phyloP scores from a whole-genome alignment of 352 stramenopile species.

The Globisporangium echinulatum region DNA sequence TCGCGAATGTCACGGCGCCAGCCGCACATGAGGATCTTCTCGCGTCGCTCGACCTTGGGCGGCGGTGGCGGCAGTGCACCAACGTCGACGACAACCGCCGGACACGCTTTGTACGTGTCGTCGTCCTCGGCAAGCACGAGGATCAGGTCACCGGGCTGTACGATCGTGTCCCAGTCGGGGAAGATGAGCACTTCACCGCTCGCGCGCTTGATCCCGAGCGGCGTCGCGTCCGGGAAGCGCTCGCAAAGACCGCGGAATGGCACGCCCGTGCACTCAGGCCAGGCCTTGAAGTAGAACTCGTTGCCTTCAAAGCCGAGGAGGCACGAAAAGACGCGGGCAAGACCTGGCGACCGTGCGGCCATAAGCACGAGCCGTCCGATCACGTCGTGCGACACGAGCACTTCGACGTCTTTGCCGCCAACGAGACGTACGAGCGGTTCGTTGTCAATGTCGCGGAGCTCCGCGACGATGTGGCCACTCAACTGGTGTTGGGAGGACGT shows the following conservation, averaged over 20 bases:
- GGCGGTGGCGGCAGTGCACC: slow-evolving; percentile 22
- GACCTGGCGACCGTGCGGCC: slow-evolving; percentile 70
- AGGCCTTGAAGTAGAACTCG: slow-evolving; percentile 88
- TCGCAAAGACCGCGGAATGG: slow-evolving; percentile 59
- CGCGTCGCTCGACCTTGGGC: slow-evolving; percentile 20
- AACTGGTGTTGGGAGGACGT: slow-evolving; percentile 17
- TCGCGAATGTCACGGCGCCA: slow-evolving; percentile 88
- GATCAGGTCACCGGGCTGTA: slow-evolving; percentile 60
- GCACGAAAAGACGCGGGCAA: slow-evolving; percentile 60
- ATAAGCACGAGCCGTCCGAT: slow-evolving; percentile 85
- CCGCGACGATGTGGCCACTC: slow-evolving; percentile 76
- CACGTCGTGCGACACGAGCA: slow-evolving; percentile 85
- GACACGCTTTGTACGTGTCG: slow-evolving; percentile 75
- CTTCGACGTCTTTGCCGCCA: slow-evolving; percentile 72
- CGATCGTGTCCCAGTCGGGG: slow-evolving; percentile 22
- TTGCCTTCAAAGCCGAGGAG: slow-evolving; percentile 85
- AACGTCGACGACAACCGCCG: slow-evolving; percentile 27
- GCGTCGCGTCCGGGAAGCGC: slow-evolving; percentile 76
- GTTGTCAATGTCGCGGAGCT: slow-evolving; percentile 87
- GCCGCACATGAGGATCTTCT: slow-evolving; percentile 83
- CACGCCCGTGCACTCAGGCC: slow-evolving; percentile 69
- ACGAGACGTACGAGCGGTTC: slow-evolving; percentile 73
- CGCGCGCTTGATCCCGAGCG: slow-evolving; percentile 65
- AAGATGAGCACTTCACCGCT: slow-evolving; percentile 58
- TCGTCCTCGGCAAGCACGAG: slow-evolving; percentile 86